A percentile compares a stretch with the other conserved stretches of the same genome.
These are phyloP conservation scores for Picea glauca DNA, from an alignment of 75 land plant genomes.

Conservation along the genomic window DNA sequence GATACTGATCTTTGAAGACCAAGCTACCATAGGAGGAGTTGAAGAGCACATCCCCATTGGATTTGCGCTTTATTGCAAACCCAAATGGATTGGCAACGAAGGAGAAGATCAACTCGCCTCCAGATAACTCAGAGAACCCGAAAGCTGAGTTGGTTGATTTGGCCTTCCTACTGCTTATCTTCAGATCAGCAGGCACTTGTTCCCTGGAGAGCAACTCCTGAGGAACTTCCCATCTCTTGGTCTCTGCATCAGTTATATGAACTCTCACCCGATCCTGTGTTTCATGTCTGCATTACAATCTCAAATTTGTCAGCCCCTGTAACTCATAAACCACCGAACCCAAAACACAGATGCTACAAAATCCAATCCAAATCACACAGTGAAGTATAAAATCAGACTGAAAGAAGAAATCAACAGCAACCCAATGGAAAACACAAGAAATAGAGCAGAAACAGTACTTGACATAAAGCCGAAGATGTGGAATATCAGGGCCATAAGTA, in stretches of 20 bases:
- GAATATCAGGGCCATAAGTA: slow-evolving; percentile 37
- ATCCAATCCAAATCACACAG: background rate
- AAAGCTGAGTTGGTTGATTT: background rate
- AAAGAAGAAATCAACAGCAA: background rate
- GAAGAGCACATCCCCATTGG: slow-evolving; percentile 71
- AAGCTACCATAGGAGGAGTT: slow-evolving; percentile 34
- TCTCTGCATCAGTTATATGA: slow-evolving; percentile 63
- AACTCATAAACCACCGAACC: background rate
- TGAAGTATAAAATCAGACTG: background rate
- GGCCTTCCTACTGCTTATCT: background rate
- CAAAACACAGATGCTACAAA: background rate
- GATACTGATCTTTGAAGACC: slow-evolving; percentile 93
- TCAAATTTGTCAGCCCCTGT: background rate
- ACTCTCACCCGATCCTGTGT: slow-evolving; percentile 42
- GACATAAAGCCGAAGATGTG: slow-evolving; percentile 44
- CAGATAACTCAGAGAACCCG: slow-evolving; percentile 17
- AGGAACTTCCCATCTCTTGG: slow-evolving; percentile 85
- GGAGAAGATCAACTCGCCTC: slow-evolving; percentile 60
- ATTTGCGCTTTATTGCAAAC: slow-evolving; percentile 55
- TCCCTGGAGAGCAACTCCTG: slow-evolving; percentile 59
- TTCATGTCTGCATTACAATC: no score
- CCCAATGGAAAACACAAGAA: background rate
- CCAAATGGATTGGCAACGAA: slow-evolving; percentile 68
- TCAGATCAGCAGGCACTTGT: slow-evolving; percentile 12
- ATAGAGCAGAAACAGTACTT: slow-evolving; percentile 26